Evolutionary conservation across 116 monocot genomes (phyloP).

Genomic region (Zostera marina): DNA sequence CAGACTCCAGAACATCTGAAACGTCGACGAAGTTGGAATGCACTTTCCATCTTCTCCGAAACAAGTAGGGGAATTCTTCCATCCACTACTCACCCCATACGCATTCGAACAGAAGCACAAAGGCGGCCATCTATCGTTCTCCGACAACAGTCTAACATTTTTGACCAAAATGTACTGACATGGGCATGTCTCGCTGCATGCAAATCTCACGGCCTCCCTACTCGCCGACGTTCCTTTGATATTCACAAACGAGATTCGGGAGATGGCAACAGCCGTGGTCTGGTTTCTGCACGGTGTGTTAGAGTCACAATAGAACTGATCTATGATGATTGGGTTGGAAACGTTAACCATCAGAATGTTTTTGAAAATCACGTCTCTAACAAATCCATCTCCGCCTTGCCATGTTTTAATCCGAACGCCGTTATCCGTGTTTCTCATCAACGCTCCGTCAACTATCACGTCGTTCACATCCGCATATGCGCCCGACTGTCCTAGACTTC

Average conservation of each 20-base stretch:
- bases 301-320: conserved; percentile 82
- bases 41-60: conserved; percentile 2
- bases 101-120: conserved; percentile 47
- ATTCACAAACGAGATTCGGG: conserved; percentile 26
- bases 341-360: conserved; percentile 67
- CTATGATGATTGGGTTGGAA: conserved; percentile 68
- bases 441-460: conserved; percentile 30
- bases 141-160: conserved; percentile 31
- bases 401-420: conserved; percentile 82
- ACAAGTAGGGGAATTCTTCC: conserved; percentile 21
- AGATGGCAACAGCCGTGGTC: conserved; percentile 53
- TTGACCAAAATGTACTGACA: conserved; percentile 41
- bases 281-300: conserved; percentile 28
- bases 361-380: conserved; percentile 35
- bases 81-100: conserved; percentile 25
- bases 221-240: conserved; percentile 60
- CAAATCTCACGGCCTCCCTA: conserved; percentile 31
- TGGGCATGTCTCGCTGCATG: conserved; percentile 52
- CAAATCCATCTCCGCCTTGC: conserved; percentile 70
- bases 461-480: conserved; percentile 24
- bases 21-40: background rate
- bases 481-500: conserved; percentile 50
- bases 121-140: conserved; percentile 18
- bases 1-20: too few species aligned
- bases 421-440: conserved; percentile 48